Base-by-base conservation (phyloP, 805 yeast genomes). In the Lachancea sp. region DNA sequence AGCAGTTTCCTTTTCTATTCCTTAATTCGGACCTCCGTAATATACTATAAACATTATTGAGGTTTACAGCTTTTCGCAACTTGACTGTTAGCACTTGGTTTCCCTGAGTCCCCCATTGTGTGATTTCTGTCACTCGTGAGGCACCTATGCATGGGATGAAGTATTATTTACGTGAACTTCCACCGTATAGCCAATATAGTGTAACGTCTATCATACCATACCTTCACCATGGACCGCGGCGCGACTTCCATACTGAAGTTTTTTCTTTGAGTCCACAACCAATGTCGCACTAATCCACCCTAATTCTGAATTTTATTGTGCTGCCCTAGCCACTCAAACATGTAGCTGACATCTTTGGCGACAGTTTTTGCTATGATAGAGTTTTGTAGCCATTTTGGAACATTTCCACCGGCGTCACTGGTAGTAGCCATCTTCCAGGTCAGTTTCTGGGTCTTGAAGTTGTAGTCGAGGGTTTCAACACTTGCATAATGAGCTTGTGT, bases 191-290 rank as follows among this genome's bases (percentile, higher is more conserved):
- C 64, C 64, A 62, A 59, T 58, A 56, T 58, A 58, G 64, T 59
- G 64, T 59, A 59, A 59, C 64, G 64, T 63, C 64, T 59, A 59
- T 59, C 63, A 59, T 63, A 59, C 50, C 61, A 51, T 62, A 63
- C 64, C 58, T 58, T 59, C 63, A 59, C 63, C 64, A 63, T 56
- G 62, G 63, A 59, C 63, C 63, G 61, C 62, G 64, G 64, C 56
- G 58, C 64, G 62, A 59, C 63, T 58, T 63, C 63, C 61, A 63
- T 52, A 56, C 58, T 62, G 64, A 63, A 58, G 62, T 36, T 25
- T 17, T 39, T 40, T 43, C 44, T 38, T 18, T 19, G 19, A 29
- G 8, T 7, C 24, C 13, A 6, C 5, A 22, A 33, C 13, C 28
- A n/a, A 21, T n/a, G 12, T 21, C 12, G n/a, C 23, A n/a, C 8